phyloP scores from a whole-genome alignment of 768 basidiomycete species.

The Rhodotorula kratochvilovae region DNA sequence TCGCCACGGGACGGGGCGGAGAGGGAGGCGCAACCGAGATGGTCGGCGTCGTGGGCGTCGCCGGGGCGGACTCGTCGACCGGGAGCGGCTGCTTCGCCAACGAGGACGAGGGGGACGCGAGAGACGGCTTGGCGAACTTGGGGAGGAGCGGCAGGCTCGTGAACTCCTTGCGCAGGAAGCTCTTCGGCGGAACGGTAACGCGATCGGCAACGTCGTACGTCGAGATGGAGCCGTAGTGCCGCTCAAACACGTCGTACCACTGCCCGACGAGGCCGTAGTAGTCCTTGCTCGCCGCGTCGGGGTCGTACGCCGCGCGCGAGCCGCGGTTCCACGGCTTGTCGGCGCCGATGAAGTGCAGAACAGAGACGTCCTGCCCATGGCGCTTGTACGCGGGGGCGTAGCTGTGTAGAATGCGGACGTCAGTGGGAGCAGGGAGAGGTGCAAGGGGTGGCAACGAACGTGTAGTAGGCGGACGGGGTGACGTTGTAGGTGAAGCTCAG shows the following conservation, averaged over 20 bases:
- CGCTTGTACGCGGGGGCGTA: conserved; percentile 96
- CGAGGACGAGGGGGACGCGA: background rate
- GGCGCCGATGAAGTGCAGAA: conserved; percentile 90
- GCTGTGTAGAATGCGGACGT: conserved; percentile 50
- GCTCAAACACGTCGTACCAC: conserved; percentile 89
- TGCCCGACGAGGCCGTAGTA: conserved; percentile 77
- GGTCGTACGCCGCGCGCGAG: conserved; percentile 27
- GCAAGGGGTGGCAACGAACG: conserved; percentile 56
- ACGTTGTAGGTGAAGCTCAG: conserved; percentile 98
- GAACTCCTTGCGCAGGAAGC: conserved; percentile 47
- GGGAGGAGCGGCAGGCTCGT: conserved; percentile 52
- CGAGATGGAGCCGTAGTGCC: conserved; percentile 66
- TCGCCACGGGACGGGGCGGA: conserved; percentile 8
- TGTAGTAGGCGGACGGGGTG: conserved; percentile 93
- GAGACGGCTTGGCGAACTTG: background rate
- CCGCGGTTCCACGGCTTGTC: conserved; percentile 80
- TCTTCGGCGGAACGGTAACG: conserved; percentile 33
- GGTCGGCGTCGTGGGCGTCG: conserved; percentile 1
- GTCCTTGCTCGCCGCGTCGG: conserved; percentile 53
- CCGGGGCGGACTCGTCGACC: no score
- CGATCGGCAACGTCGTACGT: conserved; percentile 42
- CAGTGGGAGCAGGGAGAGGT: background rate
- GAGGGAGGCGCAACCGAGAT: conserved; percentile 19
- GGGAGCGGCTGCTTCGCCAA: background rate
- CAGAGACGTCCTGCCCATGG: conserved; percentile 78